phyloP scores from a whole-genome alignment of 805 yeast genomes.

The Wickerhamiella nectarea region DNA sequence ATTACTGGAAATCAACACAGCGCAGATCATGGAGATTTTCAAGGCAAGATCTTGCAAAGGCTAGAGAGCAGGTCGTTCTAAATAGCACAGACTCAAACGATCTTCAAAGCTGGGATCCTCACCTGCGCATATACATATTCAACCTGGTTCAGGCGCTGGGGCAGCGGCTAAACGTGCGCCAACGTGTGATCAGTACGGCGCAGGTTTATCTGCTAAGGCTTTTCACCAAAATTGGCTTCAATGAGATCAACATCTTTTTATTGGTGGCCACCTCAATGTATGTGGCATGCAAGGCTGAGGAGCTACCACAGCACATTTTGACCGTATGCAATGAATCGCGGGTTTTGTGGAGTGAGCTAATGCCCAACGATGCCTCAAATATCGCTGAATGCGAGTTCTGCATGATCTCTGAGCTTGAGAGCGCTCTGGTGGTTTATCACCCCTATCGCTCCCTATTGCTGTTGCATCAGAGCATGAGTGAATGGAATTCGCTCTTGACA shows the following conservation, averaged over 20 bases:
- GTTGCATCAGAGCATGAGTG: constrained; percentile 39
- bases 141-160: constrained; percentile 64
- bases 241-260: constrained; percentile 72
- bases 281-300: constrained; percentile 87
- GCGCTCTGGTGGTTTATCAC: constrained; percentile 30
- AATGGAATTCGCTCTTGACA: constrained; percentile 31
- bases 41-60: constrained; percentile 39
- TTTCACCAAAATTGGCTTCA: constrained; percentile 40
- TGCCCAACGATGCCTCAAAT: constrained; percentile 81
- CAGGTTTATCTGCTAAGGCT: constrained; percentile 76
- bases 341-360: constrained; percentile 85
- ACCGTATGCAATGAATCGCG: constrained; percentile 74
- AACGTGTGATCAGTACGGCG: constrained; percentile 76
- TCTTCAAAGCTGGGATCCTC: constrained; percentile 25
- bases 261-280: constrained; percentile 76
- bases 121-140: constrained; percentile 55
- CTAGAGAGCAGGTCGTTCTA: constrained; percentile 25
- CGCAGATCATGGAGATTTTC: constrained; percentile 69
- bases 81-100: constrained; percentile 26
- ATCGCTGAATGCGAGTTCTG: constrained; percentile 94
- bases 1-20: constrained; percentile 80
- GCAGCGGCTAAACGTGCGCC: constrained; percentile 61
- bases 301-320: constrained; percentile 86
- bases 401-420: constrained; percentile 64
- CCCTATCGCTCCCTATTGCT: constrained; percentile 29